Evolutionary conservation across 2,329 filamentous ascomycete genomes (phyloP), one percentile per base, ranked within the genome.

Genomic region (Botrytis pseudocinerea): DNA sequence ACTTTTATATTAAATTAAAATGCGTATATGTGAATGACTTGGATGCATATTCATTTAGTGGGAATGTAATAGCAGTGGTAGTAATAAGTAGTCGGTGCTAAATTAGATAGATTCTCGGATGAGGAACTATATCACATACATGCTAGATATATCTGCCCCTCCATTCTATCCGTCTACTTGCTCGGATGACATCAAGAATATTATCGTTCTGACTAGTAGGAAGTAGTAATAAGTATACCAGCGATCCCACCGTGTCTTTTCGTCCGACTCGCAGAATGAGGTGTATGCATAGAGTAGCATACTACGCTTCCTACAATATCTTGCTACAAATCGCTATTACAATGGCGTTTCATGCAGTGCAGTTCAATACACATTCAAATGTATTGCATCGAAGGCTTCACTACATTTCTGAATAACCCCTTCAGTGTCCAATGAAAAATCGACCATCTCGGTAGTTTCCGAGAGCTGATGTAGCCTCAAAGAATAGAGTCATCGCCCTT

Each of bases 361-460:
- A 46, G 46, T 18, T n/a, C 25, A 28, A 40, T 40, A 35, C 46
- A 28, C 16, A 54, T 51, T 9, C 48, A 46, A n/a, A 51, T 66
- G 28, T 54, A 68, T 57, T 68, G 46, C 65, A 68, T 42, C 25
- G 3, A 28, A 42, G 65, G 48, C 65, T 68, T 57, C 65, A 57
- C 48, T 20, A 18, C 35, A 57, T 57, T 25, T 28, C 65, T 51
- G 65, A 9, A 68, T 4, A 25, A 9, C 25, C 16, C 16, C 48
- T 51, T 28, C 48, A 57, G 20, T 32, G 16, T 4, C 65, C 65
- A 57, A 57, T 68, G 10, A 68, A 32, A 22, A 32, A 22, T 16
- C 65, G 1, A 16, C 65, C 32, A 10, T 57, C 57, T 42, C 48
- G 65, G 35, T 68, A 42, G 48, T 42, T 42, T 44, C 48, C 65